These are phyloP conservation scores for Auricularia auricula-judae DNA, from an alignment of 768 basidiomycete genomes.

Conservation along the genomic window DNA sequence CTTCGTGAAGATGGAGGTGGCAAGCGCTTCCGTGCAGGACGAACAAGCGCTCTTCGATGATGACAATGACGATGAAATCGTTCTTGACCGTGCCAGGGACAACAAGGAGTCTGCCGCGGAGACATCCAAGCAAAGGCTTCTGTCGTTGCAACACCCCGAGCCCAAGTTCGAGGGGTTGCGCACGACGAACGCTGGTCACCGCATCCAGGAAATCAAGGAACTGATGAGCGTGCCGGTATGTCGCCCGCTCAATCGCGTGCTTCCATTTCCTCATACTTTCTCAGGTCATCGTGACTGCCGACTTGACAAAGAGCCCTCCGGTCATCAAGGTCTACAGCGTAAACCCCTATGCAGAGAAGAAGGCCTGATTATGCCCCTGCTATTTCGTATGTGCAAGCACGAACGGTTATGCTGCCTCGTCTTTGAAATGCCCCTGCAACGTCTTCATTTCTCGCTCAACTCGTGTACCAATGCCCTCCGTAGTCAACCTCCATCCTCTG, in stretches of 20 bases:
- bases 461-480: not conserved
- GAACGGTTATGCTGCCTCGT: not conserved
- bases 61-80: constrained; percentile 75
- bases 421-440: not conserved
- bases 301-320: constrained; percentile 90
- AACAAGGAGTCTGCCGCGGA: constrained; percentile 31
- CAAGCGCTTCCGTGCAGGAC: constrained; percentile 73
- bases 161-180: constrained; percentile 80
- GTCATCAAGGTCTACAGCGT: constrained; percentile 97
- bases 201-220: constrained; percentile 90
- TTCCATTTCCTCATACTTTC: not conserved
- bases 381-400: not conserved
- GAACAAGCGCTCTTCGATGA: constrained; percentile 85
- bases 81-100: constrained; percentile 47
- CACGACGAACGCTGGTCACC: constrained; percentile 66
- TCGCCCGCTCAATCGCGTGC: constrained; percentile 28
- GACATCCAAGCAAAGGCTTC: constrained; percentile 64
- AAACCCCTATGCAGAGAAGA: constrained; percentile 71
- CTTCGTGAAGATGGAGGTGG: constrained; percentile 83
- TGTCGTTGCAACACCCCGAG: constrained; percentile 64
- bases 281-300: constrained; percentile 80
- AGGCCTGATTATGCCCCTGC: constrained; percentile 11
- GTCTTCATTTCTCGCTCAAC: not conserved
- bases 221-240: constrained; percentile 76
- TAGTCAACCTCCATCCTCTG: not conserved